Evolutionary conservation across 163 green algal genomes (phyloP).

Genomic region (Scenedesmus sp.): DNA sequence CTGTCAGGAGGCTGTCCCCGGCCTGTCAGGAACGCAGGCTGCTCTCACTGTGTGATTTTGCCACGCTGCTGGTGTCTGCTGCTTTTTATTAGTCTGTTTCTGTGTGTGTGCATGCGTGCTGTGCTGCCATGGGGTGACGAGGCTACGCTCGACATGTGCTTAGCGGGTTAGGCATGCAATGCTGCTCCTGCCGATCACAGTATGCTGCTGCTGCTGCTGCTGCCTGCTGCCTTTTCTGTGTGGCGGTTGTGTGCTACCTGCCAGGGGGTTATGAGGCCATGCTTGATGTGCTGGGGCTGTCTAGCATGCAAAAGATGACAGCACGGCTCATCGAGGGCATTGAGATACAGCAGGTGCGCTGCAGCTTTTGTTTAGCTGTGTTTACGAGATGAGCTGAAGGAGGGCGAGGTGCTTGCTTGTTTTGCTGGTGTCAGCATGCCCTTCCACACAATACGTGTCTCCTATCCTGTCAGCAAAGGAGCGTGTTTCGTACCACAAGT

Average conservation of each 20-base stretch:
- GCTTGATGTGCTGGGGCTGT: constrained; percentile 65
- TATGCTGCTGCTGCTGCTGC: neutral
- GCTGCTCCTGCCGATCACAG: neutral
- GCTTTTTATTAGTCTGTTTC: neutral
- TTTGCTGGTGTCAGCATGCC: neutral
- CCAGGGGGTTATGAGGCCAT: constrained; percentile 55
- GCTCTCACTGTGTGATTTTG: no score
- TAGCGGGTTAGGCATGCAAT: neutral
- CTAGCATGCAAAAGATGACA: constrained; percentile 67
- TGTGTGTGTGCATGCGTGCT: neutral
- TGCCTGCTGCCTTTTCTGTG: neutral
- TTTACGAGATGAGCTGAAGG: no score
- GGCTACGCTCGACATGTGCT: neutral
- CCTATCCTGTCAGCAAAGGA: no score
- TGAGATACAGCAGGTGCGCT: constrained; percentile 57
- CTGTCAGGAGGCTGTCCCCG: no score
- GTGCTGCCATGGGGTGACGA: constrained; percentile 49
- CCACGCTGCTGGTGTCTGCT: neutral
- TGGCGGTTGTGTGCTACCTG: no score
- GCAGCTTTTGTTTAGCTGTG: neutral
- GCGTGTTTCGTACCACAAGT: no score
- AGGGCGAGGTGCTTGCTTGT: no score
- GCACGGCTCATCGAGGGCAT: constrained; percentile 70
- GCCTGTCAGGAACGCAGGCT: no score
- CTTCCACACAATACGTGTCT: no score